Percentiles rank a stretch among this genome's conserved stretches.
Evolutionary conservation across 169 alveolate species (phyloP).

Genomic region (Plasmodium reichenowi): DNA sequence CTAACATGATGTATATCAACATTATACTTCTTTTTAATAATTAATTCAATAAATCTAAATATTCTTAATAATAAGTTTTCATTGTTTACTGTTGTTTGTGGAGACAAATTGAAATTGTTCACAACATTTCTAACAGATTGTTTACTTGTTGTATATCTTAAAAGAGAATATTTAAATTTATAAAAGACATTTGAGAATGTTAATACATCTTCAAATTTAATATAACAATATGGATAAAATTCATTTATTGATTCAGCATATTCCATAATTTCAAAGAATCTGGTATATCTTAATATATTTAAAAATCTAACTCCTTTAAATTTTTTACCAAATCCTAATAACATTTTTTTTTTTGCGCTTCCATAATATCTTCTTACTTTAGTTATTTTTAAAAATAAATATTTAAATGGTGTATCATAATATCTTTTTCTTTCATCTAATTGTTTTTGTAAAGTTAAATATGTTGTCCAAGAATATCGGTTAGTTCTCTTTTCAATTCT

Average conservation of each 20-base stretch:
- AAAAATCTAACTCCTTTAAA: constrained; percentile 14
- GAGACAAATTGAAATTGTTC: constrained; percentile 50
- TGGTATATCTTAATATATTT: constrained; percentile 27
- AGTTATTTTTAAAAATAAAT: constrained; percentile 24
- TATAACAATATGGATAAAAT: constrained; percentile 19
- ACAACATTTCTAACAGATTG: constrained; percentile 17
- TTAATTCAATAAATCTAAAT: constrained; percentile 7
- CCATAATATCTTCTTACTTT: constrained; percentile 23
- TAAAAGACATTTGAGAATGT: constrained; percentile 42
- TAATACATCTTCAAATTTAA: constrained; percentile 65
- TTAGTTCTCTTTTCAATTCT: constrained; percentile 58
- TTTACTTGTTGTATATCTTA: constrained; percentile 18
- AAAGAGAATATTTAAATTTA: constrained; percentile 38
- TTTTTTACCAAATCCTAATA: constrained; percentile 13
- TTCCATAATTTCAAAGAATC: constrained; percentile 41
- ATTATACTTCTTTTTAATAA: constrained; percentile 33
- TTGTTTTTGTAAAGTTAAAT: constrained; percentile 41
- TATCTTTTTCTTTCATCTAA: constrained; percentile 53
- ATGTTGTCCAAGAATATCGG: constrained; percentile 50
- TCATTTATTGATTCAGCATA: constrained; percentile 44
- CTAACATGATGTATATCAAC: constrained; percentile 15
- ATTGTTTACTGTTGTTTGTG: constrained; percentile 36
- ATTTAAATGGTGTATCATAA: constrained; percentile 65
- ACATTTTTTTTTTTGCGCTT: background rate
- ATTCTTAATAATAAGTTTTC: constrained; percentile 17